Conservation (phyloP, 805 yeast genomes). For the Kuraishia molischiana region DNA sequence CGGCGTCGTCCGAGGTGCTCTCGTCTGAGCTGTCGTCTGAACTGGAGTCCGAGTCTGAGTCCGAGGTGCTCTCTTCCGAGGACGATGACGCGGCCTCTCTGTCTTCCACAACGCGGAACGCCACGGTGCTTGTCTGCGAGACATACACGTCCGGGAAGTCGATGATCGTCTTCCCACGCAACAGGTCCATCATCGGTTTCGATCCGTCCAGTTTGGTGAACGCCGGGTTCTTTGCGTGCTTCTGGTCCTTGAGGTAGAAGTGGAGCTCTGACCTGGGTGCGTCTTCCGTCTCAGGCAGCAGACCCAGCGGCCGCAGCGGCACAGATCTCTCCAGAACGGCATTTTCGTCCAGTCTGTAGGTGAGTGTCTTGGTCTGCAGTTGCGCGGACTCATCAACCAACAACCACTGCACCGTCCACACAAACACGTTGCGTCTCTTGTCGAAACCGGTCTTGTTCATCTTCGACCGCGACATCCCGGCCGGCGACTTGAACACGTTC, state of each 20-base stretch:
- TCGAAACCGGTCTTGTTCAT: slow-evolving; percentile 67
- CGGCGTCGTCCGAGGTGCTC: slow-evolving; percentile 4
- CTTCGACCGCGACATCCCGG: slow-evolving; percentile 62
- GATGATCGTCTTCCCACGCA: slow-evolving; percentile 52
- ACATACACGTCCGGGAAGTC: slow-evolving; percentile 71
- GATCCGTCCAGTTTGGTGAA: slow-evolving; percentile 27
- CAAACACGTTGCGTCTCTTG: slow-evolving; percentile 44
- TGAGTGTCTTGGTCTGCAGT: slow-evolving; percentile 12
- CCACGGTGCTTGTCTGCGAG: background rate
- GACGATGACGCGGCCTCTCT: background rate
- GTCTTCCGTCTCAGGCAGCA: background rate
- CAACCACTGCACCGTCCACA: slow-evolving; percentile 79
- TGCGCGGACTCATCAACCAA: slow-evolving; percentile 21
- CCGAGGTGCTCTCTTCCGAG: slow-evolving; percentile 1
- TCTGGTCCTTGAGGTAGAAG: background rate
- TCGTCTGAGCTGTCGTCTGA: background rate
- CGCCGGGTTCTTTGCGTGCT: slow-evolving; percentile 9
- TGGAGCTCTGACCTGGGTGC: background rate
- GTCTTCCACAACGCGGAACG: background rate
- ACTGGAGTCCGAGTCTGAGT: background rate
- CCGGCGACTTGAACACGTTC: slow-evolving; percentile 49
- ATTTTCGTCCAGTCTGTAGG: slow-evolving; percentile 31
- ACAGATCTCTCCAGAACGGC: slow-evolving; percentile 24
- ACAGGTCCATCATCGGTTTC: slow-evolving; percentile 31
- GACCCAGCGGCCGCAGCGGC: slow-evolving; percentile 21